These are phyloP conservation scores for Acacia pycnantha DNA, from an alignment of 331 rosid genomes.

Conservation along the genomic window DNA sequence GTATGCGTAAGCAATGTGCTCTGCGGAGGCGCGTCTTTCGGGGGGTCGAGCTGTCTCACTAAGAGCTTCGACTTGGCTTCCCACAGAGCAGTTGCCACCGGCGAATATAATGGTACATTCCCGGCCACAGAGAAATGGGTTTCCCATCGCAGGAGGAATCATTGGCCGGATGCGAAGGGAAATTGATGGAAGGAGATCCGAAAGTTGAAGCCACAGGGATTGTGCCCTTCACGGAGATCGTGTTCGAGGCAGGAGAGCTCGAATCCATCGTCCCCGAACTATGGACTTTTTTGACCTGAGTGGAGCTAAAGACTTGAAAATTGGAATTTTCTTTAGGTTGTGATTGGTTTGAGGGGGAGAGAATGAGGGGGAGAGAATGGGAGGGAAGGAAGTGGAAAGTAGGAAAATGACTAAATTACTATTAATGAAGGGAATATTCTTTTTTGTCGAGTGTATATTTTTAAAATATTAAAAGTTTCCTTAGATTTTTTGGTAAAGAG, in stretches of 20 bases:
- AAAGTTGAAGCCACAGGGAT: conserved; percentile 56
- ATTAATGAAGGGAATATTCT: no score
- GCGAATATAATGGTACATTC: conserved; percentile 92
- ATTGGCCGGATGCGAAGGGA: conserved; percentile 2
- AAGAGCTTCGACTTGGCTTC: conserved; percentile 60
- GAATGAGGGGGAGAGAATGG: no score
- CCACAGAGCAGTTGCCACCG: conserved; percentile 82
- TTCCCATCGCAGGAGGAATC: conserved; percentile 34
- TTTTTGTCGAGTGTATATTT: no score
- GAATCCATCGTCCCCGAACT: conserved; percentile 37
- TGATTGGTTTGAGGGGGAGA: no score
- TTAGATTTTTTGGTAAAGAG: no score
- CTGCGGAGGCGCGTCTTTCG: conserved; percentile 70
- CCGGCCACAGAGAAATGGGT: conserved; percentile 77
- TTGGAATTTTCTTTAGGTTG: no score
- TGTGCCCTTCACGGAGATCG: conserved; percentile 60
- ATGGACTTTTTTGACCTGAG: no score
- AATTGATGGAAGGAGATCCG: not conserved
- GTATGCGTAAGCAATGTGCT: conserved; percentile 60
- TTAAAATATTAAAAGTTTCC: no score
- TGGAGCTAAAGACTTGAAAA: no score
- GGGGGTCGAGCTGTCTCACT: conserved; percentile 64
- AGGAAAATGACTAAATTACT: no score
- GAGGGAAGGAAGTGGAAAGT: no score
- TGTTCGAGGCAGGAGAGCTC: conserved; percentile 38